Base-by-base conservation (phyloP, 2,329 filamentous ascomycete genomes). In the Scedosporium apiospermum region DNA sequence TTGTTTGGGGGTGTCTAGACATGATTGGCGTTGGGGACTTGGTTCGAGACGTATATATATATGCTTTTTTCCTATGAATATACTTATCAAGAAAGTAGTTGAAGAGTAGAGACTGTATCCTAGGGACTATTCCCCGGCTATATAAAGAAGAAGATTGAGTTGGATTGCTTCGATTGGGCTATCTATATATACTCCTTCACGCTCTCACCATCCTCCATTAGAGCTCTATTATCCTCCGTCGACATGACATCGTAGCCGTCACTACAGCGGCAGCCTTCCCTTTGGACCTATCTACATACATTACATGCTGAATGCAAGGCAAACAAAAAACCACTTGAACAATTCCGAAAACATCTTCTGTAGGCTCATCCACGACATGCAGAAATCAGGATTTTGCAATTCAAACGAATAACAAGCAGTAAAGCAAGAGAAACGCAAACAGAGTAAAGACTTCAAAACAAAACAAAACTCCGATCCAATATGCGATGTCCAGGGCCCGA, bases 401-500 rank as follows among this genome's bases (percentile, higher is more conserved):
- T 42, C 57, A 23, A 41, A 41, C 6, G 21, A 34, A 16, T 23
- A 44, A 44, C 6, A 2, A n/a, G 10, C 6, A 34, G 30, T 34
- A 34, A n/a, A n/a, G 34, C 4, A 49, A 26, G 44, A 23, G 44
- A 27, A 27, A 57, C 16, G 18, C 14, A 23, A 57, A 57, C 49
- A 46, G 21, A 62, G 4, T 34, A 23, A 62, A 42, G 23, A 26
- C 51, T 34, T 57, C 57, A 18, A 16, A 41, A 16, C 10, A 44
- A 42, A 60, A 44, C 27, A 59, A 41, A 57, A 57, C 60, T 57
- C 60, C 49, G 44, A 51, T 38, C 59, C 59, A 26, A 44, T 55
- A 61, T 61, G 59, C 59, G 41, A 49, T 49, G 38, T 44, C 12
- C 42, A n/a, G 38, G 51, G 21, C 18, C 51, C n/a, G 51, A 18